These are phyloP conservation scores for Trichopus zeylanicus DNA, from an alignment of 116 monocot genomes.

Conservation along the genomic window DNA sequence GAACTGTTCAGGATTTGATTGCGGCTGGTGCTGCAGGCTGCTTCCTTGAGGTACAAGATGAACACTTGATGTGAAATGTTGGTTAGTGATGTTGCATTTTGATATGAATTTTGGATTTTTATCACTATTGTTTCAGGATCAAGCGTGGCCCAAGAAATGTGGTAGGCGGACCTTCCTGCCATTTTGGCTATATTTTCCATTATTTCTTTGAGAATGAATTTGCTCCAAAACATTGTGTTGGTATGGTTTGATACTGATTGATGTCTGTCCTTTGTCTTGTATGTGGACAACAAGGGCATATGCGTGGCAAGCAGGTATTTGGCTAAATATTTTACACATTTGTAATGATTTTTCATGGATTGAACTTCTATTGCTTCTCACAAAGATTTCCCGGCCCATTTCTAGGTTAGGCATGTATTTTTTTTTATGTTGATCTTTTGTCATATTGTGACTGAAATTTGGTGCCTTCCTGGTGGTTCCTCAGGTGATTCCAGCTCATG, in stretches of 20 bases:
- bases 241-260: background rate
- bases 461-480: background rate
- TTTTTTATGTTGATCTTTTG: too few relatives aligned
- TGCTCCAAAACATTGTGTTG: background rate
- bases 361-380: too few relatives aligned
- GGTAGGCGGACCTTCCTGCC: constrained; percentile 15
- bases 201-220: too few relatives aligned
- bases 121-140: constrained; percentile 35
- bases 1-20: constrained; percentile 55
- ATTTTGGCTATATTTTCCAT: background rate
- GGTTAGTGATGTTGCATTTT: too few relatives aligned
- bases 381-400: too few relatives aligned
- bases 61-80: background rate
- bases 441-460: too few relatives aligned
- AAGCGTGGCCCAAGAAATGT: constrained; percentile 77
- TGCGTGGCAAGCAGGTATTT: constrained; percentile 63
- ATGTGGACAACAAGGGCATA: constrained; percentile 33
- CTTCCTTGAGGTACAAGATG: constrained; percentile 48
- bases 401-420: too few relatives aligned
- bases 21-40: constrained; percentile 58
- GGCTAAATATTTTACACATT: background rate
- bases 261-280: constrained; percentile 4
- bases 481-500: constrained; percentile 63
- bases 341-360: background rate
- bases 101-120: background rate